Percentiles rank a stretch among this genome's conserved stretches.
Conservation (phyloP, 1,284 basidiomycete species). For the Moesziomyces sp. region DNA sequence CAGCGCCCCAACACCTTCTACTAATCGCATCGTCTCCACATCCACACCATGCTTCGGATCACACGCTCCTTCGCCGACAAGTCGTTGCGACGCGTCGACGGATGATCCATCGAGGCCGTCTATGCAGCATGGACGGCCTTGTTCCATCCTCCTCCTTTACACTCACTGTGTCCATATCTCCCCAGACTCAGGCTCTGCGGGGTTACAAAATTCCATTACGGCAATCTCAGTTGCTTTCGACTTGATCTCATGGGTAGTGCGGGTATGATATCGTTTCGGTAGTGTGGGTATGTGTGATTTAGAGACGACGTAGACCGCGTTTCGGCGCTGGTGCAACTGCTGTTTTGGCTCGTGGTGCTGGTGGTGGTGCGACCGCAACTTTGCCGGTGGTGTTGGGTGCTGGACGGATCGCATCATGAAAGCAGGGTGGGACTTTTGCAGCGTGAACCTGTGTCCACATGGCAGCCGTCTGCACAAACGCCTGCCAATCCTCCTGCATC, state of each 20-base stretch:
- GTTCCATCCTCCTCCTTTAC: not conserved
- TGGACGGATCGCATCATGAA: not conserved
- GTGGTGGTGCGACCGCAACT: not conserved
- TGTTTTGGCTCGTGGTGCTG: slow-evolving; percentile 2
- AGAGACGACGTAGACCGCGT: slow-evolving; percentile 43
- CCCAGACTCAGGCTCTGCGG: not conserved
- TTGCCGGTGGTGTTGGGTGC: not conserved
- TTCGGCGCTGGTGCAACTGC: slow-evolving; percentile 18
- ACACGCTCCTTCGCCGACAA: not conserved
- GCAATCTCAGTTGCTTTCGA: slow-evolving; percentile 37
- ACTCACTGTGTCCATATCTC: slow-evolving; percentile 8
- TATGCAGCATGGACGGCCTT: slow-evolving; percentile 1
- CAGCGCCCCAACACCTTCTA: slow-evolving; percentile 70
- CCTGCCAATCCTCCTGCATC: slow-evolving; percentile 80
- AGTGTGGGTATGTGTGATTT: not conserved
- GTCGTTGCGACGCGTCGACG: not conserved
- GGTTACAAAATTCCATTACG: slow-evolving; percentile 30
- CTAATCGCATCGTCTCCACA: slow-evolving; percentile 46
- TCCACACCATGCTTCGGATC: not conserved
- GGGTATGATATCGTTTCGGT: not conserved
- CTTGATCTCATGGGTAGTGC: slow-evolving; percentile 2
- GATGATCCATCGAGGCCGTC: too few species aligned
- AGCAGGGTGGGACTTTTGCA: slow-evolving; percentile 67
- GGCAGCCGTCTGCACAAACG: slow-evolving; percentile 82
- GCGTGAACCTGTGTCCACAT: slow-evolving; percentile 88